phyloP scores from a whole-genome alignment of 345 rosid species.

The Theobroma cacao region DNA sequence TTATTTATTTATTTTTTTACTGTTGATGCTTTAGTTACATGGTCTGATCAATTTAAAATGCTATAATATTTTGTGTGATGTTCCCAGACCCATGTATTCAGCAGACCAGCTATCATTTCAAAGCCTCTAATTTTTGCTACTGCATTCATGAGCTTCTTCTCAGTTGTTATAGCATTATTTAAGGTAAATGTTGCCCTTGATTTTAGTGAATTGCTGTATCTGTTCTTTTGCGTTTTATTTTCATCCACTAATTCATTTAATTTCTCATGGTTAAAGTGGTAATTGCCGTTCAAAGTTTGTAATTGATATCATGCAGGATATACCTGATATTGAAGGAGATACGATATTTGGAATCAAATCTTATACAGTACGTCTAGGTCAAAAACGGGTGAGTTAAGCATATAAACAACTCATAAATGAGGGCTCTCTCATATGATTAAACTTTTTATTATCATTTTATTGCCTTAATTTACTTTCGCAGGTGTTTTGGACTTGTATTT shows the following conservation, averaged over 20 bases:
- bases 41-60: not conserved
- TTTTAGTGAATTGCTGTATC: not conserved
- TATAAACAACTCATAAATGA: not conserved
- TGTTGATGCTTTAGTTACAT: not conserved
- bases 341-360: slow-evolving; percentile 77
- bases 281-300: not conserved
- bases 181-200: slow-evolving; percentile 48
- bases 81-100: slow-evolving; percentile 72
- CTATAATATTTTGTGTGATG: slow-evolving; percentile 16
- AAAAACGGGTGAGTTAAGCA: slow-evolving; percentile 49
- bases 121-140: slow-evolving; percentile 86
- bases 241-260: not conserved
- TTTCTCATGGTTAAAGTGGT: not conserved
- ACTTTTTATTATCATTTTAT: not conserved
- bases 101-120: slow-evolving; percentile 60
- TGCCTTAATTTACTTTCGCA: slow-evolving; percentile 22
- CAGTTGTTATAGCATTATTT: slow-evolving; percentile 89
- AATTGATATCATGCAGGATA: slow-evolving; percentile 52
- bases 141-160: slow-evolving; percentile 97
- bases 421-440: not conserved
- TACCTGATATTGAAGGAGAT: slow-evolving; percentile 98
- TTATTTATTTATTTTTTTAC: too few species aligned
- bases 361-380: slow-evolving; percentile 82
- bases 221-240: not conserved
- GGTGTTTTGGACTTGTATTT: slow-evolving; percentile 92